phyloP scores from a whole-genome alignment of 2,329 filamentous ascomycete species.

The Endocalyx cinctus region DNA sequence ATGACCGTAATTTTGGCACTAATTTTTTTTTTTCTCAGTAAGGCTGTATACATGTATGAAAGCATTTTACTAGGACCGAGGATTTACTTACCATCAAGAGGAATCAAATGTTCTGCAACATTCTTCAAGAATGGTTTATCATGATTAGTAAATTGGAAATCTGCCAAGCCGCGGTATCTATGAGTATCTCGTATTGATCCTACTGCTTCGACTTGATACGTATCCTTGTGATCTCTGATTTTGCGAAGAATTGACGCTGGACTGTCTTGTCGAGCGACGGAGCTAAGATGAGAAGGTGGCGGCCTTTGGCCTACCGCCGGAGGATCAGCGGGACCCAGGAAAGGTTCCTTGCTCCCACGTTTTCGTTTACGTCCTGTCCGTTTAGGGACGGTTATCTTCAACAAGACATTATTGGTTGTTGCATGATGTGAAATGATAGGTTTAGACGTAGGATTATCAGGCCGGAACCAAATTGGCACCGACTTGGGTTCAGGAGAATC shows the following conservation, averaged over 20 bases:
- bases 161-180: conserved; percentile 78
- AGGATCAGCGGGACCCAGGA: too few relatives aligned
- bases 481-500: conserved; percentile 37
- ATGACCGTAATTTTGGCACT: conserved; percentile 53
- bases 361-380: conserved; percentile 83
- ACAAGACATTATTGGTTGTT: conserved; percentile 74
- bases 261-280: conserved; percentile 45
- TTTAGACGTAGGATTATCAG: conserved; percentile 73
- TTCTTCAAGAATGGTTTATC: conserved; percentile 65
- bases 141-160: conserved; percentile 76
- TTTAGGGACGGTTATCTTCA: conserved; percentile 83
- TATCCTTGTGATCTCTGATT: conserved; percentile 64
- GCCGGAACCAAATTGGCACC: conserved; percentile 70
- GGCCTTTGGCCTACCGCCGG: too few relatives aligned
- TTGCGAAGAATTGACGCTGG: conserved; percentile 55
- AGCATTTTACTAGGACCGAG: too few relatives aligned
- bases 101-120: conserved; percentile 66
- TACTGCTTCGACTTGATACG: conserved; percentile 64
- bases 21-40: background rate
- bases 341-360: conserved; percentile 67
- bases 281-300: conserved; percentile 36
- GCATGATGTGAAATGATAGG: conserved; percentile 74
- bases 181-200: conserved; percentile 76
- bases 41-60: too few relatives aligned
- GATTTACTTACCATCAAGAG: conserved; percentile 57